Evolutionary conservation across 352 stramenopile genomes (phyloP), one percentile per base, ranked within the genome.

Genomic region (Pythium volutum): DNA sequence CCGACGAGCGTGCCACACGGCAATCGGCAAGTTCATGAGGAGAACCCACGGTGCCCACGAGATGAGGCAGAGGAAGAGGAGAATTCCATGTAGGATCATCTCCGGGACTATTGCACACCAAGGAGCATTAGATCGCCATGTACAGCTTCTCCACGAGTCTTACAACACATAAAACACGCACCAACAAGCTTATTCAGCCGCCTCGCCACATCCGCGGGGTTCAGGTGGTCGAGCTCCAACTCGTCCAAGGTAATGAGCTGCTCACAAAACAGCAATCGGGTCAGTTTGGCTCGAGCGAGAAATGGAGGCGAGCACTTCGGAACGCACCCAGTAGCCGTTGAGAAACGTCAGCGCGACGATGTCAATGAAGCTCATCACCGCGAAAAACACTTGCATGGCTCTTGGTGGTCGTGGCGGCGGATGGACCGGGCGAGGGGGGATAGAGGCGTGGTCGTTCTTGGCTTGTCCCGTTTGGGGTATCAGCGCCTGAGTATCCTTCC

Each of bases 311-410:
- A 43, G 18, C 18, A 15, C 36, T 43, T 2, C 10, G 10, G 1
- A 43, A 77, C 80, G 55, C 36, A 95, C 84, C 83, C 83, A 95
- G 65, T 91, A 95, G 55, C 85, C 85, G 51, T 95, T 95, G 29
- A 93, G 75, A 64, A 95, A 95, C 41, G 85, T 95, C 54, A 95
- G 77, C 51, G 77, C 81, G 59, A 93, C 78, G 57, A 95, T 92
- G 68, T 89, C 76, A 41, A 91, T 70, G 71, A 95, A 95, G 68
- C 74, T 85, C 42, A 93, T 75, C 64, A 95, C 80, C 46, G 83
- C 85, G 18, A 90, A 59, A 33, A 92, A 55, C 39, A 95, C 81
- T 60, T 84, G 67, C 81, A 95, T 93, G 27, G 52, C 23, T 31
- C 27, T 12, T 16, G 10, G 18, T 7, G 29, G 14, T 14, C 22